Evolutionary conservation across 176 grass and related monocot genomes (phyloP).

Genomic region (Microstegium vimineum): DNA sequence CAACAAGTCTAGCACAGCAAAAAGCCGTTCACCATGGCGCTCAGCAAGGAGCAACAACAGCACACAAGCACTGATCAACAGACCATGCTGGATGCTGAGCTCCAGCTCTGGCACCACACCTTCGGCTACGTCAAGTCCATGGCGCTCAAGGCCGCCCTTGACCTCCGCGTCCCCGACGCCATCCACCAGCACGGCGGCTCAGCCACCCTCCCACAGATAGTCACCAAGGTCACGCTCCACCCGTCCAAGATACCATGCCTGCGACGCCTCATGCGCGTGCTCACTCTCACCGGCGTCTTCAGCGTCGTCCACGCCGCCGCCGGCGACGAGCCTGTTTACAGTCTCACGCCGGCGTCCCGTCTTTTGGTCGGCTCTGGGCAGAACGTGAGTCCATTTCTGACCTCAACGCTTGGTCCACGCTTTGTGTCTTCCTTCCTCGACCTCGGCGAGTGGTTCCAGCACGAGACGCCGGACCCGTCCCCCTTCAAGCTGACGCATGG

Average conservation of each 20-base stretch:
- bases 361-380: background rate
- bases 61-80: background rate
- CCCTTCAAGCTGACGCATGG: background rate
- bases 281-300: background rate
- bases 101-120: background rate
- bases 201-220: conserved; percentile 5
- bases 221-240: background rate
- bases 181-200: conserved; percentile 4
- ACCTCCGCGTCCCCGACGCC: conserved; percentile 10
- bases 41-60: too few species aligned
- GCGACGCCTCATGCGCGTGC: conserved; percentile 8
- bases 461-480: background rate
- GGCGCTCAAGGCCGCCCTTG: conserved; percentile 14
- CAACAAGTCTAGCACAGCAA: too few species aligned
- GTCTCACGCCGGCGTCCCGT: background rate
- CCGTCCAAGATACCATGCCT: conserved; percentile 1
- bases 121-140: conserved; percentile 14
- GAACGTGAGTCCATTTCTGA: background rate
- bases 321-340: background rate
- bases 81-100: background rate
- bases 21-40: too few species aligned
- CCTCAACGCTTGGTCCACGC: background rate
- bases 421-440: background rate
- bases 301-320: background rate
- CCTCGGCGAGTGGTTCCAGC: conserved; percentile 20